Evolutionary conservation across 306 rosid genomes (phyloP), one percentile per base, ranked within the genome.

Genomic region (Trifolium subterraneum): DNA sequence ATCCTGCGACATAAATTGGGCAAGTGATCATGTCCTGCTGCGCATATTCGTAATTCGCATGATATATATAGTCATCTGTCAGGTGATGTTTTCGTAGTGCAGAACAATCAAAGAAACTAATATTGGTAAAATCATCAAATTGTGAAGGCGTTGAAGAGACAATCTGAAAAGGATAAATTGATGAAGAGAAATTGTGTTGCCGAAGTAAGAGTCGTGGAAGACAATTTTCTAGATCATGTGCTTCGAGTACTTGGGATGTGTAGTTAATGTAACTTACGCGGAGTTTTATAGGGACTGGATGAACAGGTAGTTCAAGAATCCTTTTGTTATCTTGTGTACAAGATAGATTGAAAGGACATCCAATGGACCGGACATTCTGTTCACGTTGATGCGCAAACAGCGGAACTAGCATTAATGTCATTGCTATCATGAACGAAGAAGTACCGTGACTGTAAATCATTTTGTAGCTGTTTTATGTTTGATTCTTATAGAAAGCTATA

Each of bases 81-180:
- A n/a, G 5, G 8, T 8, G 19, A 8, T 23, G 27, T 8, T 3
- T 11, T 18, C 27, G 27, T 8, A 52, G 23, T 8, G 59, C 3
- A 52, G 59, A 52, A 52, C 59, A 52, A 52, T 52, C 27, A 19
- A 52, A 52, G 25, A 52, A 52, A 19, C 59, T 52, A 52, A 9
- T 18, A 52, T 52, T 8, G 13, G 5, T 52, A 52, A 19, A 9
- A 2, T 8, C 12, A 1, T 6, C 22, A 0, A n/a, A 7, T 18
- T 1, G 10, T 2, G 4, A 6, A n/a, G 2, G 4, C 10, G 6
- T 6, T 19, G 1, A 0, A 48, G 55, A 16, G 16, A 0, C 3
- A 50, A 50, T 18, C 25, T 5, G 59, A 8, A 52, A 52, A 52
- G 59, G 59, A 52, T 18, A 52, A 8, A 52, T 52, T 52, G 12